Evolutionary conservation across 257 asterid species (phyloP).

Genomic region (Jacaranda copaia): DNA sequence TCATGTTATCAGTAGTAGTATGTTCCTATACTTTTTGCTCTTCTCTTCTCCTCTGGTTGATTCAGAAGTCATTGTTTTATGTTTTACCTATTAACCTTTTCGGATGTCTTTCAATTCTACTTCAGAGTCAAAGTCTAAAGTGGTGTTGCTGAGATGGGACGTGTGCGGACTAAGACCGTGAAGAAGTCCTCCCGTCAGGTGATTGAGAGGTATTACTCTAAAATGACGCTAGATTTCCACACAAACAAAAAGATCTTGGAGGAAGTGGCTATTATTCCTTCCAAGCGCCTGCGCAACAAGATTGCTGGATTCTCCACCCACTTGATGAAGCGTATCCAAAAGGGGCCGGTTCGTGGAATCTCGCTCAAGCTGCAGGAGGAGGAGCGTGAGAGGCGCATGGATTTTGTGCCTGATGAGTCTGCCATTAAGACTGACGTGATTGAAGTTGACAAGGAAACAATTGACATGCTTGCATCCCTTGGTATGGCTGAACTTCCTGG

Average conservation of each 20-base stretch:
- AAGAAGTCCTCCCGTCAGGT: slow-evolving; percentile 63
- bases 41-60: not conserved
- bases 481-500: slow-evolving; percentile 66
- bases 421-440: slow-evolving; percentile 57
- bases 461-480: slow-evolving; percentile 55
- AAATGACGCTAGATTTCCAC: slow-evolving; percentile 63
- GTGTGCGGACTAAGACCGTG: slow-evolving; percentile 59
- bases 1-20: not conserved
- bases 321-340: slow-evolving; percentile 65
- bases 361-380: slow-evolving; percentile 68
- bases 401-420: slow-evolving; percentile 63
- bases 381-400: slow-evolving; percentile 69
- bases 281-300: slow-evolving; percentile 67
- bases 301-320: slow-evolving; percentile 69
- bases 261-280: slow-evolving; percentile 61
- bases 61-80: not conserved
- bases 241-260: slow-evolving; percentile 63
- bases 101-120: not conserved
- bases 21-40: not conserved
- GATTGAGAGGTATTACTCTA: slow-evolving; percentile 58
- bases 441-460: slow-evolving; percentile 62
- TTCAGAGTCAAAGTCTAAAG: not conserved
- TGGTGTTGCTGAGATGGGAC: slow-evolving; percentile 50
- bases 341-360: slow-evolving; percentile 63
- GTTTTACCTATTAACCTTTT: not conserved